Evolutionary conservation across 139 green algal genomes (phyloP).

Genomic region (Raphidocelis subcapitata): DNA sequence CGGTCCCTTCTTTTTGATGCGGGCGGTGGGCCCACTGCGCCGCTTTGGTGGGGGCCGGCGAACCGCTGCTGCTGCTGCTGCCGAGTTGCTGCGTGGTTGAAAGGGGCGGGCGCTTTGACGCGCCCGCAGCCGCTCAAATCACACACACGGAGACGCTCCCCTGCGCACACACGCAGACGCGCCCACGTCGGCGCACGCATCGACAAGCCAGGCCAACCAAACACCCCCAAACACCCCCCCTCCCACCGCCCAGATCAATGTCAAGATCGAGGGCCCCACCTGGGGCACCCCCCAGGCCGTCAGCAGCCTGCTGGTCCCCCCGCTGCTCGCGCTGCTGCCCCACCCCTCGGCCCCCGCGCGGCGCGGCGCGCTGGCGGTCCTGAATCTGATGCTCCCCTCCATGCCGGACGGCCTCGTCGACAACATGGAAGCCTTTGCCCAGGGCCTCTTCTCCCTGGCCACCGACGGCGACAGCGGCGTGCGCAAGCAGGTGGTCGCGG

Average conservation of each 20-base stretch:
- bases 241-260: conserved; percentile 12
- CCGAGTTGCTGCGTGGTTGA: too few species aligned
- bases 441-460: conserved; percentile 88
- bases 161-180: too few species aligned
- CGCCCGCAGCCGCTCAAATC: too few species aligned
- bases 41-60: too few species aligned
- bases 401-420: conserved; percentile 58
- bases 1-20: too few species aligned
- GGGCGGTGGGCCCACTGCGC: background rate
- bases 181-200: too few species aligned
- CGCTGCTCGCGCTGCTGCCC: conserved; percentile 64
- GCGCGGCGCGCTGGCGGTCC: conserved; percentile 46
- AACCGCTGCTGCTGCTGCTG: too few species aligned
- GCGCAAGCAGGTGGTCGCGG: conserved; percentile 81
- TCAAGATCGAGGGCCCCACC: conserved; percentile 10
- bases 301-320: conserved; percentile 62
- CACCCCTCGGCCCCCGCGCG: conserved; percentile 38
- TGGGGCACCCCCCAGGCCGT: conserved; percentile 11
- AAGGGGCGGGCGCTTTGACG: too few species aligned
- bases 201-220: too few species aligned
- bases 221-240: too few species aligned
- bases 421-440: conserved; percentile 40
- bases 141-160: too few species aligned
- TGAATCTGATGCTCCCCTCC: conserved; percentile 74
- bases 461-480: conserved; percentile 69